These are phyloP conservation scores for Parafenestella ontariensis DNA, from an alignment of 2,329 filamentous ascomycete species.

Conservation along the genomic window DNA sequence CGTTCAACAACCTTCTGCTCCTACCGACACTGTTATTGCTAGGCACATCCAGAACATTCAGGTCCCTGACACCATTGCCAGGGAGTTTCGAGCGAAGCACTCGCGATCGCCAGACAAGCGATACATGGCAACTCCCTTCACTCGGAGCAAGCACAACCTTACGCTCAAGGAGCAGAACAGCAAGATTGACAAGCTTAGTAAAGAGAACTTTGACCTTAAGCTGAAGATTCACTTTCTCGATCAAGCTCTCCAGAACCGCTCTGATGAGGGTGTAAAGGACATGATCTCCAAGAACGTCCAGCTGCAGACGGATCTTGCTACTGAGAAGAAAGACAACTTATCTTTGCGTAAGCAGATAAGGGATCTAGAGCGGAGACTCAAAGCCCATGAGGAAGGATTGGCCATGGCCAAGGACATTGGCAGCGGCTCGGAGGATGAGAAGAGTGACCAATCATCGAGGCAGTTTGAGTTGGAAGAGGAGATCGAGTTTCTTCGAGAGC, in stretches of 20 bases:
- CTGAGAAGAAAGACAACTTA: constrained; percentile 90
- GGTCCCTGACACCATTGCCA: constrained; percentile 85
- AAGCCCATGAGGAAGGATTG: constrained; percentile 62
- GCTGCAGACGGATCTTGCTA: constrained; percentile 86
- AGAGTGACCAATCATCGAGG: constrained; percentile 61
- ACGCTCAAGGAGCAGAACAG: constrained; percentile 97
- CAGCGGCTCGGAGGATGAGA: constrained; percentile 59
- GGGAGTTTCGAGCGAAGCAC: constrained; percentile 81
- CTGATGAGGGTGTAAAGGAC: constrained; percentile 95
- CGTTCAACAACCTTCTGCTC: constrained; percentile 60
- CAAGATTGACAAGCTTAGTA: constrained; percentile 93
- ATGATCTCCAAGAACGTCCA: constrained; percentile 98
- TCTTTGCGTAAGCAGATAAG: constrained; percentile 79
- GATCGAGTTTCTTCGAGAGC: constrained; percentile 81
- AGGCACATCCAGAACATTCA: constrained; percentile 89
- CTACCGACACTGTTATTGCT: constrained; percentile 87
- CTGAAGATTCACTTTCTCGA: constrained; percentile 82
- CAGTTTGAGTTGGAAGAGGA: constrained; percentile 81
- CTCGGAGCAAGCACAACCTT: constrained; percentile 58
- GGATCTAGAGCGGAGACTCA: constrained; percentile 82
- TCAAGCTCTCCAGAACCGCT: constrained; percentile 89
- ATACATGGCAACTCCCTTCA: constrained; percentile 46
- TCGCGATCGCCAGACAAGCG: constrained; percentile 69
- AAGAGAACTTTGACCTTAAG: constrained; percentile 90
- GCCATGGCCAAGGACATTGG: constrained; percentile 54